Conservation (phyloP, 1,284 basidiomycete genomes). For the Sutorius eximius region DNA sequence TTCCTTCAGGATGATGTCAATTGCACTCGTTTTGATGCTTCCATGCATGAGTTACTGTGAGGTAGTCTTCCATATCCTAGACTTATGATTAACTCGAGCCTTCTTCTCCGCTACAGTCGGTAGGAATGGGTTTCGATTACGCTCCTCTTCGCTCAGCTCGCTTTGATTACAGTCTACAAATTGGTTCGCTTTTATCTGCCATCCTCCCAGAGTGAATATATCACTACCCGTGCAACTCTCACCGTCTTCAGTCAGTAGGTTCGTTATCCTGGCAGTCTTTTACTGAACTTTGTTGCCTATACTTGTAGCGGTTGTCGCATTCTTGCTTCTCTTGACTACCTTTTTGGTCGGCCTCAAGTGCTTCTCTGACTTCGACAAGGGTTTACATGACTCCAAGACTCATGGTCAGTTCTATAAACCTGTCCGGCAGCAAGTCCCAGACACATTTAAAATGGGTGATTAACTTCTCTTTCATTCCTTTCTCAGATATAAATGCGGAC, state of each 20-base stretch:
- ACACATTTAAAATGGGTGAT: conserved; percentile 36
- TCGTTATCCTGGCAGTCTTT: neutral
- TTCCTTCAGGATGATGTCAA: conserved; percentile 56
- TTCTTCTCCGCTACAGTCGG: conserved; percentile 39
- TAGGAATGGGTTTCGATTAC: conserved; percentile 9
- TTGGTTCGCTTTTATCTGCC: conserved; percentile 76
- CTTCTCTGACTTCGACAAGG: conserved; percentile 77
- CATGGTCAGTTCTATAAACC: conserved; percentile 60
- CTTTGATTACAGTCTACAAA: conserved; percentile 63
- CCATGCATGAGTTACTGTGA: conserved; percentile 73
- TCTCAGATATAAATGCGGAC: conserved; percentile 49
- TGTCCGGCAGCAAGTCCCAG: conserved; percentile 29
- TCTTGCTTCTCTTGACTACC: conserved; percentile 67
- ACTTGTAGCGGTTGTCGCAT: conserved; percentile 64
- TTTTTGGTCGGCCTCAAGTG: conserved; percentile 76
- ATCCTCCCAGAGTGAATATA: conserved; percentile 51
- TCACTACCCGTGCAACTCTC: conserved; percentile 70
- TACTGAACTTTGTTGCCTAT: conserved; percentile 1
- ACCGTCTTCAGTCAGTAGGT: conserved; percentile 71
- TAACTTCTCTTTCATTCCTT: conserved; percentile 23
- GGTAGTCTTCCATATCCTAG: conserved; percentile 27
- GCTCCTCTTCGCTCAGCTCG: conserved; percentile 2
- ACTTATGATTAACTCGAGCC: conserved; percentile 13
- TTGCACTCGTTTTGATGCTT: conserved; percentile 70
- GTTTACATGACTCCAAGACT: conserved; percentile 66